Evolutionary conservation across 148 eudicot genomes (phyloP).

Genomic region (Beta vulgaris): DNA sequence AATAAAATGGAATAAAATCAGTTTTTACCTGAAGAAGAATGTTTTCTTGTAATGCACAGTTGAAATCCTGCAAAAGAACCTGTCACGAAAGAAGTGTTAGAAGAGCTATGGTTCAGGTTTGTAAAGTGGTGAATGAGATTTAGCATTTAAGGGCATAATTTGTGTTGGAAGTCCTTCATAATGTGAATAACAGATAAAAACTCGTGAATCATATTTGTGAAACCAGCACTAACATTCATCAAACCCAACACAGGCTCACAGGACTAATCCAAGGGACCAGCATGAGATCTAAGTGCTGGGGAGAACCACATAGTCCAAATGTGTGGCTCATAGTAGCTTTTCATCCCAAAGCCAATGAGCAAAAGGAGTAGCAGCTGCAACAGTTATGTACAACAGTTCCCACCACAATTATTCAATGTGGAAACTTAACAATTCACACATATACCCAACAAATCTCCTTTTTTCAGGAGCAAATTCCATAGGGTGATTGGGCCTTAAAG

Average conservation of each 20-base stretch:
- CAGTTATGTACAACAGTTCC: neutral
- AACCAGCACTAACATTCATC: neutral
- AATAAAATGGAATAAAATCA: neutral
- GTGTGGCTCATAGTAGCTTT: neutral
- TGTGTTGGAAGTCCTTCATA: neutral
- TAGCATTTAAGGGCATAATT: neutral
- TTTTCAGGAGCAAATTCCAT: neutral
- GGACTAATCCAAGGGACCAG: neutral
- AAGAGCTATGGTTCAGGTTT: neutral
- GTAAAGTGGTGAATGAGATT: constrained; percentile 1
- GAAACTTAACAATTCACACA: neutral
- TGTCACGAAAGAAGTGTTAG: constrained; percentile 29
- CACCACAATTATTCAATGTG: neutral
- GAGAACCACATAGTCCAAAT: neutral
- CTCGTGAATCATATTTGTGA: neutral
- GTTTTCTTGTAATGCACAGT: constrained; percentile 97
- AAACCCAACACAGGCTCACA: neutral
- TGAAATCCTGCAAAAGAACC: constrained; percentile 92
- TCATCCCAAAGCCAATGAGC: neutral
- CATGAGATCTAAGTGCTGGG: neutral
- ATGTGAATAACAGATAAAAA: neutral
- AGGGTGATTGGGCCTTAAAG: neutral
- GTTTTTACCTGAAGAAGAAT: constrained; percentile 85
- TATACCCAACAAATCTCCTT: constrained; percentile 1
- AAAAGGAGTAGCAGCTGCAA: neutral